Percentiles rank a stretch among this genome's conserved stretches.
Conservation (phyloP, 78 protist genomes). For the Ministeria vibrans region DNA sequence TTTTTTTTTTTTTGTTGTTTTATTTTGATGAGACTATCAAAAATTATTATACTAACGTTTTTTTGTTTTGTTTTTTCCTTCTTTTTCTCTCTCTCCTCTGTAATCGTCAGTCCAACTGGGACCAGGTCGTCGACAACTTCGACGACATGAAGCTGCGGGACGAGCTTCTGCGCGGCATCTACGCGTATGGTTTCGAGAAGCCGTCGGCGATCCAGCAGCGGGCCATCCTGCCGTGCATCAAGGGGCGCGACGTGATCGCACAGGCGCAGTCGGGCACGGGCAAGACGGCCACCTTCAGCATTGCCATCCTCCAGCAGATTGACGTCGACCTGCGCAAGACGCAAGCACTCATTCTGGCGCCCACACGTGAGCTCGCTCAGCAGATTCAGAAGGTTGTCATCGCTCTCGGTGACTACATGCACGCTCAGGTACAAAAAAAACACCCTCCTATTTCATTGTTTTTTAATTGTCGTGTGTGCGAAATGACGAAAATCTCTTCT, state of each 20-base stretch:
- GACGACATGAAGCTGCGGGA: constrained; percentile 87
- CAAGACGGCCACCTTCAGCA: constrained; percentile 94
- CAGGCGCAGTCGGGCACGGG: constrained; percentile 99
- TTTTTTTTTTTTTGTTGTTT: neutral
- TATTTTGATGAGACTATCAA: neutral
- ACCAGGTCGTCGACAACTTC: constrained; percentile 74
- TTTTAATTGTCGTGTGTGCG: too few relatives aligned
- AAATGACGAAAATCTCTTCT: too few relatives aligned
- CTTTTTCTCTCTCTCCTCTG: neutral
- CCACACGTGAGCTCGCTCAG: constrained; percentile 98
- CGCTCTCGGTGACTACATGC: constrained; percentile 88
- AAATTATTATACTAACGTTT: too few relatives aligned
- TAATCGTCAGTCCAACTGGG: constrained; percentile 37
- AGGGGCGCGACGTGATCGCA: constrained; percentile 91
- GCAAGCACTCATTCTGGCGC: constrained; percentile 96
- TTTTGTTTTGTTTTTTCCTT: neutral
- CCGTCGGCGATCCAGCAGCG: constrained; percentile 98
- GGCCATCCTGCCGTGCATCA: constrained; percentile 81
- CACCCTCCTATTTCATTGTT: too few relatives aligned
- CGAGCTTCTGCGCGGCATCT: constrained; percentile 94
- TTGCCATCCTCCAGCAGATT: constrained; percentile 74
- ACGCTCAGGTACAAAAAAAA: too few relatives aligned
- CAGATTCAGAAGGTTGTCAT: constrained; percentile 87
- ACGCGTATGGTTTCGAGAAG: constrained; percentile 95
- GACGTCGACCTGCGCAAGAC: constrained; percentile 45